Conservation (phyloP, 352 stramenopile species). For the Globisporangium viniferum region DNA sequence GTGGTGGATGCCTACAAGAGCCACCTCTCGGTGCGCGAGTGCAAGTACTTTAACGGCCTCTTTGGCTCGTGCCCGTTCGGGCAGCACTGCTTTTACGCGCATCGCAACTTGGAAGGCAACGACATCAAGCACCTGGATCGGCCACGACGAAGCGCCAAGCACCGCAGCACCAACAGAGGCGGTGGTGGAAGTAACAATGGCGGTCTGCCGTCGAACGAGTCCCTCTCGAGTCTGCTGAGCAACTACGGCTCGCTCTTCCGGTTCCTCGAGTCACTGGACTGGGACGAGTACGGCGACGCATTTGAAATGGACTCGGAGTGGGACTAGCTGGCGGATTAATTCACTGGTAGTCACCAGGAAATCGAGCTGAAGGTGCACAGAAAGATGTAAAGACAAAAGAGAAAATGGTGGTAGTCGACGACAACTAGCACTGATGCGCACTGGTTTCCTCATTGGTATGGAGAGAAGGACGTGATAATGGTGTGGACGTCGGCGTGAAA, state of each 20-base stretch:
- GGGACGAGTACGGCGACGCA: slow-evolving; percentile 38
- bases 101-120: slow-evolving; percentile 47
- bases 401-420: background rate
- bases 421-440: background rate
- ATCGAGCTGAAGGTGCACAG: too few species aligned
- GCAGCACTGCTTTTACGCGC: slow-evolving; percentile 73
- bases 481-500: background rate
- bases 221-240: slow-evolving; percentile 45
- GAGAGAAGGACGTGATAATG: background rate
- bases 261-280: slow-evolving; percentile 63
- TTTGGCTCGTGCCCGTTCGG: slow-evolving; percentile 74
- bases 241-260: slow-evolving; percentile 64
- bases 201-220: slow-evolving; percentile 11
- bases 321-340: background rate
- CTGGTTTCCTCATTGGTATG: background rate
- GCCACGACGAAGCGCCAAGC: slow-evolving; percentile 18
- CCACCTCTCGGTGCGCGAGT: slow-evolving; percentile 68
- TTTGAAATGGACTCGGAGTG: slow-evolving; percentile 9
- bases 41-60: slow-evolving; percentile 75
- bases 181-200: slow-evolving; percentile 14
- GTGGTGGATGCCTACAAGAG: slow-evolving; percentile 71
- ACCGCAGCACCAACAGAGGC: slow-evolving; percentile 14
- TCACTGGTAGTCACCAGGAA: too few species aligned
- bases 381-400: background rate
- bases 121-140: slow-evolving; percentile 72